Evolutionary conservation across 805 yeast species (phyloP), one percentile per base, ranked within the genome.

Genomic region (Metschnikowia continentalis): DNA sequence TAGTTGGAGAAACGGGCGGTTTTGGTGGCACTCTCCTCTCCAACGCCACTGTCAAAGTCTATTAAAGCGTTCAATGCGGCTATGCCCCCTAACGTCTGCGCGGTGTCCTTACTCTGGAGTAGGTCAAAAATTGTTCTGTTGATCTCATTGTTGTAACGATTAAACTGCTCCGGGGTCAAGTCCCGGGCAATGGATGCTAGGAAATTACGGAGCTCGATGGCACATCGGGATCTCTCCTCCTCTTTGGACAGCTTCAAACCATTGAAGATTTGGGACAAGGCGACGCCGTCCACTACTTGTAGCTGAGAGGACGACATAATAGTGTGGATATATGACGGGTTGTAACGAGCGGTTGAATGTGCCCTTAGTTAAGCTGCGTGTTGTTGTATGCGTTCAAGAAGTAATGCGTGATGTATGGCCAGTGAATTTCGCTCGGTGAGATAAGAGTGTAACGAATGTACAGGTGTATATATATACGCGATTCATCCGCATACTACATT

Each of bases 1-100:
- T 92, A 92, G 59, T 89, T 92, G n/a, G 96, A 92, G 63, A 88
- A 82, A 52, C 98, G 76, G 6, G 96, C 89, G 2, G 95, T 88
- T 67, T 88, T 91, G 50, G 89, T 88, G 20, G 95, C 89, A 55
- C 85, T 80, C 59, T 90, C 97, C 59, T 87, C 92, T 17, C 78
- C 78, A 3, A 77, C 68, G 17, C 89, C 90, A 8, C 88, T 83
- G 56, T 90, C 91, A 61, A 88, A 83, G 51, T 88, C 94, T 48
- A 92, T 88, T 53, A 92, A 77, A 2, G 94, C 83, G 66, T 89
- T 94, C 50, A 92, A 86, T 11, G 97, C 97, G 20, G 90, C 80
- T 32, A 92, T 85, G 40, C 97, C 98, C 17, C 97, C 98, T 35
- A 91, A 75, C 55, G 88, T 84, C 55, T 87, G 90, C 30, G 77